Conservation (phyloP, 257 asterid genomes). For the Solanum lycopersicoides region DNA sequence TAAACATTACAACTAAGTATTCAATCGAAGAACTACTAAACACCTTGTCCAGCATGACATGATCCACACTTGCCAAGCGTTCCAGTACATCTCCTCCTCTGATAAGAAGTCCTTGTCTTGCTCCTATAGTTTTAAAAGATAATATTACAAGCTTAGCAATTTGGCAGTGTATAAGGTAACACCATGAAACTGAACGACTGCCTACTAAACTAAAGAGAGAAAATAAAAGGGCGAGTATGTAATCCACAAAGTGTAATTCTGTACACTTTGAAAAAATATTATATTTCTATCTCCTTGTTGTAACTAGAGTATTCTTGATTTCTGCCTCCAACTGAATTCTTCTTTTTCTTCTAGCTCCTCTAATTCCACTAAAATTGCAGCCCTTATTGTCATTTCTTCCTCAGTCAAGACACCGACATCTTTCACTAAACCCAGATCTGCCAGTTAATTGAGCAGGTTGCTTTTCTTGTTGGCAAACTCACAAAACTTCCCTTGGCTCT, state of each 20-base stretch:
- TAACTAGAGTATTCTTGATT: background rate
- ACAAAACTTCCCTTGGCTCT: background rate
- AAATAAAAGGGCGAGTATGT: background rate
- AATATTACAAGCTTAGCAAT: background rate
- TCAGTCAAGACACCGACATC: background rate
- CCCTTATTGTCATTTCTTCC: background rate
- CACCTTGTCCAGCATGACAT: slow-evolving; percentile 81
- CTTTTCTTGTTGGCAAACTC: background rate
- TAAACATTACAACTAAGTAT: background rate
- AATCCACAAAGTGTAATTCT: background rate
- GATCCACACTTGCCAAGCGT: slow-evolving; percentile 77
- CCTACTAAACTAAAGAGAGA: background rate
- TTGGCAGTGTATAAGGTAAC: background rate
- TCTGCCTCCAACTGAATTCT: background rate
- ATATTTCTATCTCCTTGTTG: background rate
- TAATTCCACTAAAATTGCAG: background rate
- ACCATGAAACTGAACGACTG: background rate
- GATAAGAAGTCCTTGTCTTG: slow-evolving; percentile 86
- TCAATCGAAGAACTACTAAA: background rate
- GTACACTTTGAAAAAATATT: background rate
- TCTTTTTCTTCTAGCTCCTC: background rate
- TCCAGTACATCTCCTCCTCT: slow-evolving; percentile 98
- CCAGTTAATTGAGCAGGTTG: background rate
- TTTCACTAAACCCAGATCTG: background rate
- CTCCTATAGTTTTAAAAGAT: slow-evolving; percentile 39